Evolutionary conservation across 495 filamentous ascomycete species (phyloP).

Genomic region (Xylaria curta): DNA sequence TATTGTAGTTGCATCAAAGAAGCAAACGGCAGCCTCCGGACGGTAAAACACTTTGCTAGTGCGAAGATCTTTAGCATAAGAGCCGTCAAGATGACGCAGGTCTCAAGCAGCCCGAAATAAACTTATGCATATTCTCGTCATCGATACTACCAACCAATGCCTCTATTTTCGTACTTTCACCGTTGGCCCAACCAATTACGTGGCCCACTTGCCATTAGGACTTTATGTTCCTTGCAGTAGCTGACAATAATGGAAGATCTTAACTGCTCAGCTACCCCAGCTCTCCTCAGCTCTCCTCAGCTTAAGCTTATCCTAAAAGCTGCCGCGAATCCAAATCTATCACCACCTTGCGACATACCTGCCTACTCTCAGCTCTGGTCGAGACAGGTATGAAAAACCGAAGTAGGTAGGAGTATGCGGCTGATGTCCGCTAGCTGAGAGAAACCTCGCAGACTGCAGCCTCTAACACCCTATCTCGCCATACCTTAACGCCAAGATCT

Average conservation of each 20-base stretch:
- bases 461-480: not conserved
- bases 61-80: not conserved
- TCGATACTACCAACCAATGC: not conserved
- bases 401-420: not conserved
- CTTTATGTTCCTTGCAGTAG: slow-evolving; percentile 11
- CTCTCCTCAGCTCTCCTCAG: slow-evolving; percentile 21
- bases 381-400: not conserved
- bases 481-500: not conserved
- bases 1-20: too few relatives aligned
- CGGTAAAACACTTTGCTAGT: too few relatives aligned
- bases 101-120: not conserved
- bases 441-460: not conserved
- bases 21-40: too few relatives aligned
- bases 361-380: not conserved
- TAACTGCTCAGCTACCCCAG: slow-evolving; percentile 20
- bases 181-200: not conserved
- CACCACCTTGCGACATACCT: not conserved
- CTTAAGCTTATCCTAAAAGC: not conserved
- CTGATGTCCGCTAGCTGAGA: not conserved
- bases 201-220: not conserved
- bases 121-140: slow-evolving; percentile 20
- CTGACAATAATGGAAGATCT: slow-evolving; percentile 11
- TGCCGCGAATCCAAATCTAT: not conserved
- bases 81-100: slow-evolving; percentile 20
- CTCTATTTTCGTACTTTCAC: not conserved